A percentile compares a stretch with the other conserved stretches of the same genome.
Evolutionary conservation across 2,329 filamentous ascomycete species (phyloP).

Genomic region (Cordyceps farinosa): DNA sequence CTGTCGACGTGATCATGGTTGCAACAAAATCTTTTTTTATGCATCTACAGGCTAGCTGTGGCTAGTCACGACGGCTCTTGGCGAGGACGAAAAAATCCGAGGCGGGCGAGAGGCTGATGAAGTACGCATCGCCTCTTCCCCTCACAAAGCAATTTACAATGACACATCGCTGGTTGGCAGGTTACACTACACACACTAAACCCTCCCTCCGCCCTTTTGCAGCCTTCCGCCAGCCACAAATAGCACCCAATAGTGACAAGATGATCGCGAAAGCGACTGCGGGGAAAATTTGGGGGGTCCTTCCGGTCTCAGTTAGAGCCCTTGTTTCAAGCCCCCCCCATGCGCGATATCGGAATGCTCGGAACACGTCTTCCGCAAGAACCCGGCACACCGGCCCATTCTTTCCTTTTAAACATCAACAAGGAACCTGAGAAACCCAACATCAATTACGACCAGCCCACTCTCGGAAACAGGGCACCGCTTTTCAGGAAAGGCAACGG

Average conservation of each 20-base stretch:
- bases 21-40: not conserved
- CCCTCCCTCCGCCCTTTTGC: not conserved
- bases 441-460: not conserved
- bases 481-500: not conserved
- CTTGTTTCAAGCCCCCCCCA: not conserved
- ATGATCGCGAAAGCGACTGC: not conserved
- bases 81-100: not conserved
- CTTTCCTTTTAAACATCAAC: slow-evolving; percentile 9
- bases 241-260: not conserved
- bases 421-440: not conserved
- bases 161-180: slow-evolving; percentile 11
- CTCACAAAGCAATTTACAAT: not conserved
- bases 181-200: not conserved
- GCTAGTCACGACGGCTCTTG: no score
- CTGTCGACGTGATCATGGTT: slow-evolving; percentile 1
- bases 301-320: not conserved
- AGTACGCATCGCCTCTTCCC: not conserved
- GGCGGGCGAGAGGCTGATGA: not conserved
- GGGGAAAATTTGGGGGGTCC: not conserved
- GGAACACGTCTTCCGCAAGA: slow-evolving; percentile 7
- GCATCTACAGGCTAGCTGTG: no score
- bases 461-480: slow-evolving; percentile 5
- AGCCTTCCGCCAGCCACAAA: not conserved
- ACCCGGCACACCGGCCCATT: not conserved
- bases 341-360: not conserved